A percentile compares a stretch with the other conserved stretches of the same genome.
Conservation (phyloP, 2,329 filamentous ascomycete species). For the Cordyceps pruinosa region DNA sequence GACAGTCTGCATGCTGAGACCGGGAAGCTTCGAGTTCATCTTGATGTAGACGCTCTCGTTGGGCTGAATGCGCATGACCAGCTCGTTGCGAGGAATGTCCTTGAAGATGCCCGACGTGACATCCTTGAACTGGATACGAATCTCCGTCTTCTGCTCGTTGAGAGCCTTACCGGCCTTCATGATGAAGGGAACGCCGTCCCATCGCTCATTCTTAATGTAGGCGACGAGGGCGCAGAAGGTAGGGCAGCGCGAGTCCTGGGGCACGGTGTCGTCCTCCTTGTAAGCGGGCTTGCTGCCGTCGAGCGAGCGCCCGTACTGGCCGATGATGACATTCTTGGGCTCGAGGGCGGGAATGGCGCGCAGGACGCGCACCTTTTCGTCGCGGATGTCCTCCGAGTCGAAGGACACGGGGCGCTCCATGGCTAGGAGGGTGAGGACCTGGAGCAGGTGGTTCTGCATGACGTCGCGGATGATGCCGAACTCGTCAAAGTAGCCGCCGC, state of each 20-base stretch:
- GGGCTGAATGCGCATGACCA: conserved; percentile 97
- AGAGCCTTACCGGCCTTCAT: conserved; percentile 98
- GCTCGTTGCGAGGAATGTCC: conserved; percentile 97
- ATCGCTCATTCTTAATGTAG: conserved; percentile 99
- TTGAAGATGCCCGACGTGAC: conserved; percentile 99
- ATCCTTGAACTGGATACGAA: conserved; percentile 98
- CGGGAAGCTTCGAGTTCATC: conserved; percentile 99
- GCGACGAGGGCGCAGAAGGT: conserved; percentile 97
- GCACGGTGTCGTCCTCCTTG: conserved; percentile 97
- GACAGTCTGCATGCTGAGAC: conserved; percentile 98
- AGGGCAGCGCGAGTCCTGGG: conserved; percentile 92
- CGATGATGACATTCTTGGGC: conserved; percentile 99
- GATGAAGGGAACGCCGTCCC: conserved; percentile 99
- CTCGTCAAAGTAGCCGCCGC: conserved; percentile 98
- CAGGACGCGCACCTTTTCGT: conserved; percentile 96
- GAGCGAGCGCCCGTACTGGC: conserved; percentile 93
- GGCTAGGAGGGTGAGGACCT: conserved; percentile 89
- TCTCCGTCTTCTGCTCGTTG: conserved; percentile 99
- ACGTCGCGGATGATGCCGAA: conserved; percentile 99
- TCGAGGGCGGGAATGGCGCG: conserved; percentile 90
- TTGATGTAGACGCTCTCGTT: conserved; percentile 99
- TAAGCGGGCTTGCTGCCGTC: conserved; percentile 96
- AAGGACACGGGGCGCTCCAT: conserved; percentile 99
- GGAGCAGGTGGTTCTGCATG: conserved; percentile 98
- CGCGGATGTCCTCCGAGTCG: conserved; percentile 94